These are phyloP conservation scores for Sporopachydermia lactativora DNA, from an alignment of 805 yeast genomes.

Conservation along the genomic window DNA sequence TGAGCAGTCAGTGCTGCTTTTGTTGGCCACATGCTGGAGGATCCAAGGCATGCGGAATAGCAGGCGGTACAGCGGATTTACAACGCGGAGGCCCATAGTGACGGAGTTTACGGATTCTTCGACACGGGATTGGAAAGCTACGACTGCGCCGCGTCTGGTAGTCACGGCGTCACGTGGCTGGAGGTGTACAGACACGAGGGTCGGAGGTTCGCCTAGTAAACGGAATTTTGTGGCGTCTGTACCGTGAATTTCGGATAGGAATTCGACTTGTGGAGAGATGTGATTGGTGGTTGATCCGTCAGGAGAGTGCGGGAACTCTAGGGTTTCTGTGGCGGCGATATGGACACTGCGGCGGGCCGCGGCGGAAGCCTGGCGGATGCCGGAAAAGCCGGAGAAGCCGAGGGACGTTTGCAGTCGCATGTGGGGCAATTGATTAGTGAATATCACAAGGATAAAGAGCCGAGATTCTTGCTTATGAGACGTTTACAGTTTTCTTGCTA, in stretches of 20 bases:
- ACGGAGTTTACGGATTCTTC: neutral
- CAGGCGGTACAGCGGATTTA: neutral
- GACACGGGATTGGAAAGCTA: neutral
- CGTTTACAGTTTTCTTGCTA: too few relatives aligned
- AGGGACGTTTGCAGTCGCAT: too few relatives aligned
- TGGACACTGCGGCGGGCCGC: too few relatives aligned
- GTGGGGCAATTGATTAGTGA: too few relatives aligned
- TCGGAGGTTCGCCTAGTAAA: constrained; percentile 28
- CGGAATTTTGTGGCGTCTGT: constrained; percentile 17
- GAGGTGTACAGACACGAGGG: constrained; percentile 16
- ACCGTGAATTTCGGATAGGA: neutral
- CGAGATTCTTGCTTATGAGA: too few relatives aligned
- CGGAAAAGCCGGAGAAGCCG: too few relatives aligned
- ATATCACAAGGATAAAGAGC: too few relatives aligned
- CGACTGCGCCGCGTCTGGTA: neutral
- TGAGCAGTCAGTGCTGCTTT: neutral
- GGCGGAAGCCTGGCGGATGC: too few relatives aligned
- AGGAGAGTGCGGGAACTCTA: neutral
- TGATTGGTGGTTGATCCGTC: neutral
- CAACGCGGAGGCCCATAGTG: neutral
- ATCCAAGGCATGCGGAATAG: neutral
- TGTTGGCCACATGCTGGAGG: neutral
- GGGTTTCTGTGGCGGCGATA: neutral
- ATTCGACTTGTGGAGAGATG: neutral
- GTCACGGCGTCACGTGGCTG: neutral